Conservation (phyloP, 768 basidiomycete genomes). For the Coprinellus micaceus region DNA sequence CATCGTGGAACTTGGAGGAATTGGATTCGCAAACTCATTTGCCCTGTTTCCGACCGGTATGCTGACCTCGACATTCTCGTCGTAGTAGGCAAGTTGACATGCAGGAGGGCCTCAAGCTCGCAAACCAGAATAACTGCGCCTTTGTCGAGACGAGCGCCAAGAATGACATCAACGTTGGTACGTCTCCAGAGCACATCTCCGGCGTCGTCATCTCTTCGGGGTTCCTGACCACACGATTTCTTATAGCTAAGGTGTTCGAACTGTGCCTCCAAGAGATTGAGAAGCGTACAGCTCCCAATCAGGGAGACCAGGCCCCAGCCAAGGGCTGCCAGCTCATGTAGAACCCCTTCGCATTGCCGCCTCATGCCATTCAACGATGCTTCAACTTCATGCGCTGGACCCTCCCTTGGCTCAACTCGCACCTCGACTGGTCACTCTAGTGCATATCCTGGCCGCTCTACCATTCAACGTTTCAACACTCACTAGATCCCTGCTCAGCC, state of each 20-base stretch:
- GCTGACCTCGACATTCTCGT: no score
- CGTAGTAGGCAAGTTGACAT: conserved; percentile 69
- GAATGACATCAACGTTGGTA: conserved; percentile 82
- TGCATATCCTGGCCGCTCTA: no score
- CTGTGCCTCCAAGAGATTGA: conserved; percentile 81
- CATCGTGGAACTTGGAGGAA: background rate
- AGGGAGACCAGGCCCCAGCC: conserved; percentile 30
- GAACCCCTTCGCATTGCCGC: no score
- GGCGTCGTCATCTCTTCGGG: background rate
- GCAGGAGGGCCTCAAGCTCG: conserved; percentile 73
- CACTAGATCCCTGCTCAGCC: no score
- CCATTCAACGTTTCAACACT: no score
- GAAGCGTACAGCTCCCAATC: conserved; percentile 58
- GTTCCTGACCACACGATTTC: background rate
- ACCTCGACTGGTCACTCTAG: no score
- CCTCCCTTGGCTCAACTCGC: no score
- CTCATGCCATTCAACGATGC: no score
- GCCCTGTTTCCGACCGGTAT: no score
- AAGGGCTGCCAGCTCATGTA: conserved; percentile 39
- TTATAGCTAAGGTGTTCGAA: conserved; percentile 76
- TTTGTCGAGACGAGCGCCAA: conserved; percentile 91
- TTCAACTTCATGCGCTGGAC: no score
- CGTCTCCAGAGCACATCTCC: conserved; percentile 32
- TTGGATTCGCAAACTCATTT: no score
- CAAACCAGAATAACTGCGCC: conserved; percentile 65